phyloP scores from a whole-genome alignment of 495 filamentous ascomycete species.

The Tirmania nivea region DNA sequence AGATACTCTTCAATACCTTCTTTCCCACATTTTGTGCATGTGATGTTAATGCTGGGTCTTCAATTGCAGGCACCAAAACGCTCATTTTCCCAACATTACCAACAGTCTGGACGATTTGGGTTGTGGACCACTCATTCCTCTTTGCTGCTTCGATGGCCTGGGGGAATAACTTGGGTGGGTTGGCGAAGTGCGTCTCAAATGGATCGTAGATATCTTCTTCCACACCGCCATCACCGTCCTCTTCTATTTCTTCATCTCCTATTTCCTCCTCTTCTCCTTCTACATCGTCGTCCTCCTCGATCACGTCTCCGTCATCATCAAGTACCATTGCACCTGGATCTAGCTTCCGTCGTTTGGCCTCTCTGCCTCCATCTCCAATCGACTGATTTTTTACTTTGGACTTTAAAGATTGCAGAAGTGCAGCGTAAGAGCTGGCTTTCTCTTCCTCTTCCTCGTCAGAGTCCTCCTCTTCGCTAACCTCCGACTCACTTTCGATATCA shows the following conservation, averaged over 20 bases:
- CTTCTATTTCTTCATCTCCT: slow-evolving; percentile 15
- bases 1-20: slow-evolving; percentile 5
- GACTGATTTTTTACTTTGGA: neutral
- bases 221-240: slow-evolving; percentile 24
- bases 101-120: slow-evolving; percentile 22
- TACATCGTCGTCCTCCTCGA: slow-evolving; percentile 8
- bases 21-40: slow-evolving; percentile 1
- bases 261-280: slow-evolving; percentile 10
- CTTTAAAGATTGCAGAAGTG: slow-evolving; percentile 22
- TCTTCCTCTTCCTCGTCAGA: slow-evolving; percentile 12
- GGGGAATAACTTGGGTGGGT: slow-evolving; percentile 35
- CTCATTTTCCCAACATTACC: slow-evolving; percentile 22
- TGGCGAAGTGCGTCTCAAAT: slow-evolving; percentile 59
- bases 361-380: neutral
- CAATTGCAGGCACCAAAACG: slow-evolving; percentile 2
- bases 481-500: neutral
- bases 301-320: slow-evolving; percentile 20
- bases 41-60: neutral
- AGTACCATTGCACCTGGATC: slow-evolving; percentile 18
- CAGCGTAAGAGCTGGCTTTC: slow-evolving; percentile 20
- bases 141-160: slow-evolving; percentile 30
- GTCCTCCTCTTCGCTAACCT: slow-evolving; percentile 1
- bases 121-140: slow-evolving; percentile 36
- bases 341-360: slow-evolving; percentile 16
- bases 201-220: slow-evolving; percentile 40